phyloP scores from a whole-genome alignment of 73 alveolate species.

The Paramecium pentaurelia region DNA sequence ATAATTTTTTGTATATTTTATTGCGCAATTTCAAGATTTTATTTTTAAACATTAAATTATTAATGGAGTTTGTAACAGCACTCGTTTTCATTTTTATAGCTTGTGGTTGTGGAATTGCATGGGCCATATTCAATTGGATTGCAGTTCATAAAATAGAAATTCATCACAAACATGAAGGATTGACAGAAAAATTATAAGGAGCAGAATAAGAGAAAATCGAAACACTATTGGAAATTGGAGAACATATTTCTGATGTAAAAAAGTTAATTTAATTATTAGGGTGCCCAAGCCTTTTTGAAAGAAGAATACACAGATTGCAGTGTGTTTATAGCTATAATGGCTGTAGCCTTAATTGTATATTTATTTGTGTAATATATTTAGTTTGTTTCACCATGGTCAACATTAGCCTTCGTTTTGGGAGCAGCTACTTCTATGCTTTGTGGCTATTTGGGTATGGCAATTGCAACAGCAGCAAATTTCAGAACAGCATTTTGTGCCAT shows the following conservation, averaged over 20 bases:
- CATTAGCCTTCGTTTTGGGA: slow-evolving; percentile 81
- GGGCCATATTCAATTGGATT: slow-evolving; percentile 52
- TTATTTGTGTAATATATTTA: not conserved
- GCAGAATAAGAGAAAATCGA: slow-evolving; percentile 55
- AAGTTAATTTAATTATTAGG: slow-evolving; percentile 39
- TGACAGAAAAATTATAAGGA: slow-evolving; percentile 24
- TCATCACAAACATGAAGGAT: not conserved
- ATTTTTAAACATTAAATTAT: not conserved
- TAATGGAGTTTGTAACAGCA: slow-evolving; percentile 51
- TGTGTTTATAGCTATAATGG: slow-evolving; percentile 63
- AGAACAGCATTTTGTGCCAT: slow-evolving; percentile 71
- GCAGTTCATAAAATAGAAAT: slow-evolving; percentile 43
- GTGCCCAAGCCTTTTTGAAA: slow-evolving; percentile 81
- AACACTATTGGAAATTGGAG: slow-evolving; percentile 25
- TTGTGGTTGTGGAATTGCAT: slow-evolving; percentile 21
- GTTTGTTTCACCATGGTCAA: slow-evolving; percentile 65
- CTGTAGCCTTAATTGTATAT: slow-evolving; percentile 59
- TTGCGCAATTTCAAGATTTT: not conserved
- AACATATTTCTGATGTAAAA: slow-evolving; percentile 43
- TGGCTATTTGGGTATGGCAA: slow-evolving; percentile 92
- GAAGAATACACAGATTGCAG: slow-evolving; percentile 72
- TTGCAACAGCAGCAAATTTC: slow-evolving; percentile 79
- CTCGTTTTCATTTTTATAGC: slow-evolving; percentile 43
- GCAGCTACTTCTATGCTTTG: slow-evolving; percentile 75
- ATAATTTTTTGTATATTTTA: not conserved